phyloP scores from a whole-genome alignment of 306 rosid genomes.

The Dicorynia guianensis region DNA sequence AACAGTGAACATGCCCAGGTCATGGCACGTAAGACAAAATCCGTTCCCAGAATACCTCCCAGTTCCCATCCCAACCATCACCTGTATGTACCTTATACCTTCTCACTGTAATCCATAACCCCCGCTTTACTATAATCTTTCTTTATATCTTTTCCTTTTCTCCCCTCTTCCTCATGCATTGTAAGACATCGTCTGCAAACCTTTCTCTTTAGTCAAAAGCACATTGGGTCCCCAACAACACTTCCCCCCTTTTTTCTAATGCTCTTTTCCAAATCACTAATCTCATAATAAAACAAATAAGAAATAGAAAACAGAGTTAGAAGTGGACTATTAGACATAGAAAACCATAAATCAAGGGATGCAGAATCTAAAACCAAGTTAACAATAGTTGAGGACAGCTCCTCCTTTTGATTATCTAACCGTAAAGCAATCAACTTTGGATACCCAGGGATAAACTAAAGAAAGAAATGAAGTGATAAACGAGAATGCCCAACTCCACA shows the following conservation, averaged over 20 bases:
- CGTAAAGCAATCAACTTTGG: conserved; percentile 84
- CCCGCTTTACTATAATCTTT: conserved; percentile 16
- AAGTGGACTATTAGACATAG: not conserved
- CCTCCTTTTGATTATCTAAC: conserved; percentile 46
- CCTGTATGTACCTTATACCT: not conserved
- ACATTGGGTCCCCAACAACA: conserved; percentile 58
- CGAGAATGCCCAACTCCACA: conserved; percentile 36
- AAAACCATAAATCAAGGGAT: conserved; percentile 49
- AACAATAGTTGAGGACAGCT: conserved; percentile 47
- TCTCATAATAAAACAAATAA: conserved; percentile 37
- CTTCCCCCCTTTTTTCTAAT: conserved; percentile 40
- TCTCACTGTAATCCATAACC: conserved; percentile 46
- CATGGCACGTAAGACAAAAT: conserved; percentile 49
- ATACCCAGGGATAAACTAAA: conserved; percentile 46
- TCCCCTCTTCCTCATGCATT: not conserved
- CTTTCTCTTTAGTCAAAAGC: conserved; percentile 83
- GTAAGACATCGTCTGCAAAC: conserved; percentile 45
- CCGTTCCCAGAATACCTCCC: conserved; percentile 23
- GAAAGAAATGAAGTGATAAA: conserved; percentile 38
- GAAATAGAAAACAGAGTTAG: not conserved
- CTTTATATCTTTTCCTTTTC: not conserved
- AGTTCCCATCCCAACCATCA: conserved; percentile 23
- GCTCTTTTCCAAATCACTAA: conserved; percentile 50
- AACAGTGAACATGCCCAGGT: conserved; percentile 43
- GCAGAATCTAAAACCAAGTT: conserved; percentile 31